A percentile compares a stretch with the other conserved stretches of the same genome.
phyloP scores from a whole-genome alignment of 2,329 filamentous ascomycete genomes.

The Intubia oerlemansii region DNA sequence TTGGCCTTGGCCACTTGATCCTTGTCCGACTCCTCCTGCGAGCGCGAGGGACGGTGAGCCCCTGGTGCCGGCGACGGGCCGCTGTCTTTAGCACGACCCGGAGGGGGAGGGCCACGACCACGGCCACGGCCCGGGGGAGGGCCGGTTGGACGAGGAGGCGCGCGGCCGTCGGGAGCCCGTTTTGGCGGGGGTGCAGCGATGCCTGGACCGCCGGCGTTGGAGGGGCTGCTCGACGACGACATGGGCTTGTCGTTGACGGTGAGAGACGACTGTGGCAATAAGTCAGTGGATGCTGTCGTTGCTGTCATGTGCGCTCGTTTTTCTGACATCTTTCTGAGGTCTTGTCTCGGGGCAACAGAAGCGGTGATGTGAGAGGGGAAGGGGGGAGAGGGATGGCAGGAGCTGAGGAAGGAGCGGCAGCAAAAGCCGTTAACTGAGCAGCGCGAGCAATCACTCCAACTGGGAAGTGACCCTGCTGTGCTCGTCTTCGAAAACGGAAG shows the following conservation, averaged over 20 bases:
- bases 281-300: too few species aligned
- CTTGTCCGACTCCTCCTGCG: constrained; percentile 42
- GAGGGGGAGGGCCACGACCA: constrained; percentile 17
- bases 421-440: too few species aligned
- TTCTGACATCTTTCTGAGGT: too few species aligned
- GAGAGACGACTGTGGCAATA: constrained; percentile 20
- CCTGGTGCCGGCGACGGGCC: constrained; percentile 21
- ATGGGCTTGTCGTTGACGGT: constrained; percentile 36
- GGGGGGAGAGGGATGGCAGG: not conserved
- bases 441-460: too few species aligned
- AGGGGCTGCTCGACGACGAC: constrained; percentile 1
- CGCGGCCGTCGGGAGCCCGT: too few species aligned
- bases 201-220: constrained; percentile 3
- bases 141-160: too few species aligned
- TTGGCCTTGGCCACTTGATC: constrained; percentile 17
- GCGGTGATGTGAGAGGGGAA: constrained; percentile 2
- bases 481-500: too few species aligned
- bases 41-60: constrained; percentile 38
- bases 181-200: constrained; percentile 12
- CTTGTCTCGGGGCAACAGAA: too few species aligned
- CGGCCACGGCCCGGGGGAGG: constrained; percentile 12
- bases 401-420: constrained; percentile 8
- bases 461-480: too few species aligned
- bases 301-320: too few species aligned
- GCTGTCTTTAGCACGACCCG: constrained; percentile 24